phyloP scores from a whole-genome alignment of 78 protist species.

The Dictyostelium citrinum region DNA sequence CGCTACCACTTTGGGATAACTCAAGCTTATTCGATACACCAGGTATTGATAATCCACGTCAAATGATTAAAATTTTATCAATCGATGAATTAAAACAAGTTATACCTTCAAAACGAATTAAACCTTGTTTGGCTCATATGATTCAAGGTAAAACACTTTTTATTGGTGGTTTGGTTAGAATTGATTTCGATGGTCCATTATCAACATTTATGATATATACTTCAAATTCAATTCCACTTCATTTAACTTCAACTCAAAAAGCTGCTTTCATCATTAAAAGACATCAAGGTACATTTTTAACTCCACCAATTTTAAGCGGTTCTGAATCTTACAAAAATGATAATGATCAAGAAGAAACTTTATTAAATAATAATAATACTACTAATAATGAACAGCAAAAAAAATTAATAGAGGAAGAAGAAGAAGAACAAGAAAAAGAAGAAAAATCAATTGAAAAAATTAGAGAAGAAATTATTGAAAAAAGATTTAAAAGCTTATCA shows the following conservation, averaged over 20 bases:
- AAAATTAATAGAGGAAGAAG: neutral
- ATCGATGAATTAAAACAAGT: constrained; percentile 43
- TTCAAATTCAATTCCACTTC: constrained; percentile 21
- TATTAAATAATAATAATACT: too few relatives aligned
- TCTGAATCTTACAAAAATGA: neutral
- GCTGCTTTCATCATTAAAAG: neutral
- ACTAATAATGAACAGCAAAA: too few relatives aligned
- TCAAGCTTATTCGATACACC: constrained; percentile 72
- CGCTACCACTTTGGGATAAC: constrained; percentile 71
- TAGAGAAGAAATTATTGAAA: neutral
- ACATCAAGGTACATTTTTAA: constrained; percentile 46
- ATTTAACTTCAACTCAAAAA: constrained; percentile 1
- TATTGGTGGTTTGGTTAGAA: constrained; percentile 65
- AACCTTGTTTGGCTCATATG: constrained; percentile 51
- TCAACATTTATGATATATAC: constrained; percentile 40
- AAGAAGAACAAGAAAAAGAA: neutral
- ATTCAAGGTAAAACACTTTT: constrained; percentile 28
- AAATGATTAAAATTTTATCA: constrained; percentile 35
- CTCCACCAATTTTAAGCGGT: constrained; percentile 33
- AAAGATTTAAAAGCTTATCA: neutral
- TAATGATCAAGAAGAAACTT: neutral
- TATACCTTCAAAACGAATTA: constrained; percentile 39
- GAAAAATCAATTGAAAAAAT: neutral
- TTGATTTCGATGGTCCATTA: constrained; percentile 44
- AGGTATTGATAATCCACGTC: constrained; percentile 62